Evolutionary conservation across 352 stramenopile genomes (phyloP).

Genomic region (Phytophthora lateralis): DNA sequence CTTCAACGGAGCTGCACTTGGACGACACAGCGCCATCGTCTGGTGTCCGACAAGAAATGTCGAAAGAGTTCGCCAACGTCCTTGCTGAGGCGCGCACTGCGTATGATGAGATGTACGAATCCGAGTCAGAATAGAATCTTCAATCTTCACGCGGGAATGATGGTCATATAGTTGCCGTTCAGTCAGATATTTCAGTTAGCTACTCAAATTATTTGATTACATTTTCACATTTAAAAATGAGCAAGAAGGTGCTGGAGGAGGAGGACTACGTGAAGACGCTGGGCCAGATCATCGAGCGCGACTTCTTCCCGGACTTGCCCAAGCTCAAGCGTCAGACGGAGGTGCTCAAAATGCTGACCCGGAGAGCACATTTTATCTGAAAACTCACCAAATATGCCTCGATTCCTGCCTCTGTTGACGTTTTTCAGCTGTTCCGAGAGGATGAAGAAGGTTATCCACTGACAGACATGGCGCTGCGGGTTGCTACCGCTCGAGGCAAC

Average conservation of each 20-base stretch:
- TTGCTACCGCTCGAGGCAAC: conserved; percentile 9
- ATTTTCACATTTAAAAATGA: conserved; percentile 21
- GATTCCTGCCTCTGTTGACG: background rate
- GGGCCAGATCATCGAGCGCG: conserved; percentile 83
- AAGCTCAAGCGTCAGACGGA: conserved; percentile 60
- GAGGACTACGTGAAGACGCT: conserved; percentile 79
- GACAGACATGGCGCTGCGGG: conserved; percentile 31
- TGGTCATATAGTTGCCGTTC: conserved; percentile 2
- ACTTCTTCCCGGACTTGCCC: conserved; percentile 85
- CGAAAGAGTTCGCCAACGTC: conserved; percentile 42
- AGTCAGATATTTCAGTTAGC: background rate
- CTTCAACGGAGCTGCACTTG: conserved; percentile 27
- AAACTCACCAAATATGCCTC: background rate
- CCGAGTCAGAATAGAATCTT: conserved; percentile 8
- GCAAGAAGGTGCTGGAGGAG: conserved; percentile 71
- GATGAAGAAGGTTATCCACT: conserved; percentile 22
- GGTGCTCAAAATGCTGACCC: conserved; percentile 18
- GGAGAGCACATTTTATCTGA: background rate
- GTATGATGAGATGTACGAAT: conserved; percentile 46
- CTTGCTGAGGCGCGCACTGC: conserved; percentile 41
- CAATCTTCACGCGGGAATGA: background rate
- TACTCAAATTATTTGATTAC: background rate
- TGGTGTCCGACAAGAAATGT: conserved; percentile 24
- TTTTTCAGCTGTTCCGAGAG: conserved; percentile 35
- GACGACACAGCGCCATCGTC: conserved; percentile 30